Evolutionary conservation across 2,329 filamentous ascomycete species (phyloP).

Genomic region (Beauveria sp.): DNA sequence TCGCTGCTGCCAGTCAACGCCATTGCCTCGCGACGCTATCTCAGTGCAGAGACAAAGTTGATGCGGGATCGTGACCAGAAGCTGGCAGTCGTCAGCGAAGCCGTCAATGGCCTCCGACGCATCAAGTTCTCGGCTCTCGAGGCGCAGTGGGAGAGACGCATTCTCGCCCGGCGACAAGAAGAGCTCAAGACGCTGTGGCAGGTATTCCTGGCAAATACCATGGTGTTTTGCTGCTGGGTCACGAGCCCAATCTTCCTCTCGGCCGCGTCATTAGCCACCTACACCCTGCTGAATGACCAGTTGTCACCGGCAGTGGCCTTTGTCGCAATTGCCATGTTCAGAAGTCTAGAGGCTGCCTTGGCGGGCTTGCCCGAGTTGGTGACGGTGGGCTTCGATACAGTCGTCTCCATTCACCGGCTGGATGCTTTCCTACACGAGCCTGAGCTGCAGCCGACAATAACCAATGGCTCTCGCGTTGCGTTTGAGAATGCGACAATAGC

Average conservation of each 20-base stretch:
- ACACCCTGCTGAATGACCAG: constrained; percentile 54
- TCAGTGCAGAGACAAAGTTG: constrained; percentile 57
- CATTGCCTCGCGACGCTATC: constrained; percentile 56
- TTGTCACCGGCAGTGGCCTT: constrained; percentile 70
- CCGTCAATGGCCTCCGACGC: constrained; percentile 69
- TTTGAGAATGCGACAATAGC: constrained; percentile 64
- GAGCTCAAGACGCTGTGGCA: constrained; percentile 62
- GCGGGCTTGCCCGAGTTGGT: constrained; percentile 68
- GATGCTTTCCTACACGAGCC: constrained; percentile 61
- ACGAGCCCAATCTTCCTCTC: constrained; percentile 68
- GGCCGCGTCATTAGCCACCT: constrained; percentile 61
- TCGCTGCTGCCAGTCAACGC: constrained; percentile 62
- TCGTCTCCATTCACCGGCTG: constrained; percentile 63
- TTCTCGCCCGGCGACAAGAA: constrained; percentile 51
- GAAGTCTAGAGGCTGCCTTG: constrained; percentile 61
- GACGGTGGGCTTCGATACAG: constrained; percentile 62
- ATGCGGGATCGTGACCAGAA: constrained; percentile 74
- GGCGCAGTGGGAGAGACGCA: constrained; percentile 65
- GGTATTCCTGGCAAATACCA: constrained; percentile 56
- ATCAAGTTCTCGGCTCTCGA: constrained; percentile 79
- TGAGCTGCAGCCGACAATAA: constrained; percentile 50
- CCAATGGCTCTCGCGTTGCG: constrained; percentile 51
- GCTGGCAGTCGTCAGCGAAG: constrained; percentile 67
- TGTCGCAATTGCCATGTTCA: constrained; percentile 68
- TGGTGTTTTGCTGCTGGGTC: constrained; percentile 61